phyloP scores from a whole-genome alignment of 768 basidiomycete species.

The Trametes maxima region DNA sequence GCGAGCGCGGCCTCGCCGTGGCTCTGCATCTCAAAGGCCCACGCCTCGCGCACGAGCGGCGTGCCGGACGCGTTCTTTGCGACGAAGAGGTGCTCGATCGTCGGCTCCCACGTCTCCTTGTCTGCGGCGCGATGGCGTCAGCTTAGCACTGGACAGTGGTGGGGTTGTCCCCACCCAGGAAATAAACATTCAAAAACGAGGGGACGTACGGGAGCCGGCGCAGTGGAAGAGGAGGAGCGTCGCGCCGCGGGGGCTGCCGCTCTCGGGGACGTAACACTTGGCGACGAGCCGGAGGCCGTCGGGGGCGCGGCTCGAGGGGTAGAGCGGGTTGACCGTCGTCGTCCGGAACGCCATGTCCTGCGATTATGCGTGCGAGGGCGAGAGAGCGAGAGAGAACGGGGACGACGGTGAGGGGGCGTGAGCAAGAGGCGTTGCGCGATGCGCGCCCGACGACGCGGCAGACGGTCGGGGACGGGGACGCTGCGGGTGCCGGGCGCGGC shows the following conservation, averaged over 20 bases:
- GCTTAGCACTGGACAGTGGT: neutral
- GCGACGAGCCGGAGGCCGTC: conserved; percentile 6
- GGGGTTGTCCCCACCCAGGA: neutral
- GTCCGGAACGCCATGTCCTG: conserved; percentile 12
- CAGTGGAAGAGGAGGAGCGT: conserved; percentile 18
- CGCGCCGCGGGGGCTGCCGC: neutral
- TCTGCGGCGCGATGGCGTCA: neutral
- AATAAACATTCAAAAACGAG: neutral
- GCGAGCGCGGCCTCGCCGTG: conserved; percentile 17
- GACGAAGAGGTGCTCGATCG: neutral
- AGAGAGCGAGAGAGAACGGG: too few species aligned
- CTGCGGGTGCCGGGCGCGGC: too few species aligned
- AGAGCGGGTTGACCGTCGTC: conserved; percentile 2
- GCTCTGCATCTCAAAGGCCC: conserved; percentile 22
- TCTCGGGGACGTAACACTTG: conserved; percentile 11
- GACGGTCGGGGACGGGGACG: too few species aligned
- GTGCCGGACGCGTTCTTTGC: neutral
- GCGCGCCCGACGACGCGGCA: too few species aligned
- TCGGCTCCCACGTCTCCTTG: conserved; percentile 23
- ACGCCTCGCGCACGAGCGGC: conserved; percentile 18
- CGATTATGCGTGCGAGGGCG: neutral
- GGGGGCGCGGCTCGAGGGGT: neutral
- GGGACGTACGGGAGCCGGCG: conserved; percentile 10
- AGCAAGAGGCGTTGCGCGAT: too few species aligned
- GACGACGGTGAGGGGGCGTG: too few species aligned